Evolutionary conservation across 169 alveolate genomes (phyloP), one percentile per base, ranked within the genome.

Genomic region (Plasmodium inui): DNA sequence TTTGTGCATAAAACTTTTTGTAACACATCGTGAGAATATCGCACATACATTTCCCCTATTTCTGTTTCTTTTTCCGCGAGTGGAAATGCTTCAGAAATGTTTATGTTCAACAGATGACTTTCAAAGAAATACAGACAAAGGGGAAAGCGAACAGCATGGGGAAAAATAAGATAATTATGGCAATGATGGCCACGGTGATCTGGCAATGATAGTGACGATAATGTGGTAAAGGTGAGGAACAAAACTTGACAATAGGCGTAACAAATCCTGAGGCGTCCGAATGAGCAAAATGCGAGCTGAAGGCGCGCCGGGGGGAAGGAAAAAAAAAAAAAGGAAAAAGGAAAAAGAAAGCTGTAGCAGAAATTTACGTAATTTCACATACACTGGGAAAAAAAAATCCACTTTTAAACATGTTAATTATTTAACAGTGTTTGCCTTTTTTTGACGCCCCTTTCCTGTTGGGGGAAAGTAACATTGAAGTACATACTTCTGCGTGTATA

Each of bases 201-300:
- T 7, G 8, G 17, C 22, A 7, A 80, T 46, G 57, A 19, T 10
- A 19, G 44, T 39, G 55, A 79, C 39, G 6, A 37, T 22, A 14
- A 73, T 32, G 5, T 32, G 50, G 2, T 28, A 0, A 73, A 73
- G 30, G 44, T 74, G 34, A 83, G 73, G 5, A 32, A 70, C 41
- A 83, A 83, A 70, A 67, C 39, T 32, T 37, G 12, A 83, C 50
- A 83, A 61, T 61, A 32, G 34, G 41, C 79, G 71, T 44, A 46
- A 32, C 37, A 72, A 84, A 74, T 46, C 8, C 57, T 44, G 78
- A 34, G 34, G 50, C 83, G 78, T 73, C 67, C 39, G 41, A 37
- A 67, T 84, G 39, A 74, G 28, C 72, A 74, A 73, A 73, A 70
- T 41, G 61, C 72, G 41, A 84, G 57, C 57, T 17, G 50, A 41